Evolutionary conservation across 805 yeast genomes (phyloP), one percentile per base, ranked within the genome.

Genomic region (Saccharomyces eubayanus): DNA sequence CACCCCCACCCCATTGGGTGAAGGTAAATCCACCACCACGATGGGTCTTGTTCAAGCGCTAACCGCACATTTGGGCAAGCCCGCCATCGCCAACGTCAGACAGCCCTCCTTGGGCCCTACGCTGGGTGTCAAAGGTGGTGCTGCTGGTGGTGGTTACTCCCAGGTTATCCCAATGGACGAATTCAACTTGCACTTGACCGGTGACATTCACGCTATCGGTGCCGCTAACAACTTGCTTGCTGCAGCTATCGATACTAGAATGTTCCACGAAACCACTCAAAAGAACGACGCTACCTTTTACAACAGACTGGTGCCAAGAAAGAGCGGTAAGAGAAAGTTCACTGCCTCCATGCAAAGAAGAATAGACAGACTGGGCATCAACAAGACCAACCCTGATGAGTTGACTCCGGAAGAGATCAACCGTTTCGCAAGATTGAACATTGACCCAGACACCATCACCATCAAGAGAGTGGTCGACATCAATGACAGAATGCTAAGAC

Each of bases 31-130:
- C 36, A 86, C 94, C 56, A 86, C 94, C 45, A 86, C 94, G 3
- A 83, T 86, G 70, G 94, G 94, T 59, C 74, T 86, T 60, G 88
- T 87, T 16, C 92, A 86, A 72, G 90, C 91, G 14, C 72, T 86
- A 56, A 87, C 90, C 58, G 90, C 90, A 41, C 90, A 84, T 64
- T 74, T 86, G 69, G 76, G 80, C 51, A 76, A 80, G 60, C 81
- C 84, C 55, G 84, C 85, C 12, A 78, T 86, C 65, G 94, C 92
- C 59, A 86, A 85, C 66, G 94, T 86, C 51, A 81, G 94, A 76
- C 94, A 86, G 69, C 94, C 94, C 28, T 84, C 90, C 8, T 85
- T 86, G 91, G 94, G 94, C 53, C 94, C 94, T 59, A 86, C 94
- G 20, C 86, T 86, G 64, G 94, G 94, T 73, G 85, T 86, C 61